Evolutionary conservation across 495 filamentous ascomycete species (phyloP), one percentile per base, ranked within the genome.

Genomic region (Daldinia vernicosa): DNA sequence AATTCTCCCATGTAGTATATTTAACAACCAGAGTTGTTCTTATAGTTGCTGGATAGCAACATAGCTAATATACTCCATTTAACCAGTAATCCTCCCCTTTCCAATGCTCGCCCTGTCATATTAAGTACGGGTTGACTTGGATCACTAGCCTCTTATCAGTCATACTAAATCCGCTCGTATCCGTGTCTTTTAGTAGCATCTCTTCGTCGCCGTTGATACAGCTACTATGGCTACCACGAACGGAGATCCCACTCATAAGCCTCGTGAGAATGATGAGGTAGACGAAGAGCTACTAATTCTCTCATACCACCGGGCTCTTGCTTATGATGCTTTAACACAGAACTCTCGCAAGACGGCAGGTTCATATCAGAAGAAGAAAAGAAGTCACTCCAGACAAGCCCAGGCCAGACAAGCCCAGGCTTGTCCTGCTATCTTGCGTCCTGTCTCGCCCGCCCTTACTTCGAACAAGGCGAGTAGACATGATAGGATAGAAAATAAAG

Each of bases 241-340:
- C 43, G 43, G 12, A 17, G 50, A 28, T 14, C 11, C n/a, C 3
- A 11, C 55, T 11, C 6, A 8, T 27, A 39, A 56, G 0, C 28
- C 32, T 1, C 39, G 15, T 19, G 26, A 22, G 19, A 39, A 32
- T 1, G 26, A n/a, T 4, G 30, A 30, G 45, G 7, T 32, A 2
- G 40, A 55, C 4, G 30, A 32, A 4, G 32, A 60, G 47, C 4
- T 14, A 3, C 9, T 0, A 15, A 24, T 24, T 47, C 60, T 30
- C 22, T 6, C 14, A 14, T 24, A 30, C n/a, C 59, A 60, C n/a
- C 64, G 64, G 5, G 60, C 60, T 47, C 54, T 11, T 8, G 69
- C 69, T 4, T 64, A 68, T 14, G 63, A 72, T 19, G 43, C 55
- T 35, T 33, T 68, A 27, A 47, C 35, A 0, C 28, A 17, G 14